Evolutionary conservation across 2,329 filamentous ascomycete genomes (phyloP).

Genomic region (Fusarium caatingaense): DNA sequence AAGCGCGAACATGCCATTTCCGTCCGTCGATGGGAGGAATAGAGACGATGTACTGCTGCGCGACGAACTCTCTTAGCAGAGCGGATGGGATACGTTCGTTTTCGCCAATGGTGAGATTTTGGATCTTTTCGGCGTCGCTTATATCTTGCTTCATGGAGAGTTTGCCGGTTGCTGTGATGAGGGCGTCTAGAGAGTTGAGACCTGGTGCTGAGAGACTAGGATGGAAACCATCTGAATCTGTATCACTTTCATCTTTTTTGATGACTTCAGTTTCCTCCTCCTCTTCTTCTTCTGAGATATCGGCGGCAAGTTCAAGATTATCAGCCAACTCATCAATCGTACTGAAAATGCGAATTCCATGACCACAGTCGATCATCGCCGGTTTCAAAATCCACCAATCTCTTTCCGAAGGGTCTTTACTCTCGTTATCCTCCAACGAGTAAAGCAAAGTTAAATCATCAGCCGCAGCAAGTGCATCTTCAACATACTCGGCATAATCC

Average conservation of each 20-base stretch:
- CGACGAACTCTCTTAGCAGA: constrained; percentile 54
- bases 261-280: neutral
- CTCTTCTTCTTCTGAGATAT: constrained; percentile 47
- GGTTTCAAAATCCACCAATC: constrained; percentile 57
- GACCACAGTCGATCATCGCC: constrained; percentile 54
- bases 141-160: constrained; percentile 27
- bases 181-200: constrained; percentile 46
- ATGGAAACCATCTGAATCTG: constrained; percentile 18
- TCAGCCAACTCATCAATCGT: constrained; percentile 52
- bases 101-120: constrained; percentile 47
- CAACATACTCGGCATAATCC: constrained; percentile 55
- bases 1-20: constrained; percentile 54
- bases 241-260: constrained; percentile 1
- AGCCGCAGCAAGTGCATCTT: constrained; percentile 52
- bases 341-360: constrained; percentile 55
- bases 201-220: constrained; percentile 45
- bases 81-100: constrained; percentile 52
- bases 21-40: constrained; percentile 48
- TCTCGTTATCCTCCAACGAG: constrained; percentile 51
- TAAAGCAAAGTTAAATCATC: constrained; percentile 52
- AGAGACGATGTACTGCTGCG: constrained; percentile 52
- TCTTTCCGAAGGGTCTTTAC: constrained; percentile 43
- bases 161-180: constrained; percentile 47
- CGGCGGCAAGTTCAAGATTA: constrained; percentile 51
- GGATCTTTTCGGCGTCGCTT: constrained; percentile 6